Evolutionary conservation across 106 monocot genomes (phyloP).

Genomic region (Narthecium ossifragum): DNA sequence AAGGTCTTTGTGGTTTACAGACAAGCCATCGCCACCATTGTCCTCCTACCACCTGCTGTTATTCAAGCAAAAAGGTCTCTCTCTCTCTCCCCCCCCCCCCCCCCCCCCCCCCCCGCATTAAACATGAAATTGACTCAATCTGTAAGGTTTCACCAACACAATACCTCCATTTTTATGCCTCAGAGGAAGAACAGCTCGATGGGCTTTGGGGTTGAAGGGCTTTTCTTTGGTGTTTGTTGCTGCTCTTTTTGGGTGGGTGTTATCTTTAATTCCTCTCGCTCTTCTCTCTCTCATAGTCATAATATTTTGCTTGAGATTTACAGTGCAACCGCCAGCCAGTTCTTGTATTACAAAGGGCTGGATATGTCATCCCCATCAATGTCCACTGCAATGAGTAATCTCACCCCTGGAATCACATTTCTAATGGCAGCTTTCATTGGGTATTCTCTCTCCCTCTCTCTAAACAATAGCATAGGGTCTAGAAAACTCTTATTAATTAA

Average conservation of each 20-base stretch:
- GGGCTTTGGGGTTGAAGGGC: slow-evolving; percentile 5
- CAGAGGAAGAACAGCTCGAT: not conserved
- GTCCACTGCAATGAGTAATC: slow-evolving; percentile 4
- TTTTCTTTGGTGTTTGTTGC: slow-evolving; percentile 7
- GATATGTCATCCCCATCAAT: slow-evolving; percentile 3
- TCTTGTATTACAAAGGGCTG: slow-evolving; percentile 11
- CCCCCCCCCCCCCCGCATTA: not conserved
- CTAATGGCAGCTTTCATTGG: slow-evolving; percentile 8
- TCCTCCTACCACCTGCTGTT: not conserved
- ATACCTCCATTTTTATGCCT: not conserved
- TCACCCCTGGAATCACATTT: slow-evolving; percentile 10
- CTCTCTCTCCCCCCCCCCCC: not conserved
- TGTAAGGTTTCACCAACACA: not conserved
- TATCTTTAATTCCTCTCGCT: not conserved
- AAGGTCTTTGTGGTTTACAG: slow-evolving; percentile 5
- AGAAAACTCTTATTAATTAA: too few species aligned
- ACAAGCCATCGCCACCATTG: slow-evolving; percentile 11
- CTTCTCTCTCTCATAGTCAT: not conserved
- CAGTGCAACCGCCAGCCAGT: not conserved
- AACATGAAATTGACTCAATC: too few species aligned
- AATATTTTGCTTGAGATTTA: not conserved
- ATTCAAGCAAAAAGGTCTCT: not conserved
- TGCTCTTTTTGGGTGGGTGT: slow-evolving; percentile 6
- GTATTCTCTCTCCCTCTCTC: not conserved
- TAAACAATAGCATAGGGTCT: not conserved